Evolutionary conservation across 2,329 filamentous ascomycete species (phyloP).

Genomic region (Exophiala phaeomuriformis): DNA sequence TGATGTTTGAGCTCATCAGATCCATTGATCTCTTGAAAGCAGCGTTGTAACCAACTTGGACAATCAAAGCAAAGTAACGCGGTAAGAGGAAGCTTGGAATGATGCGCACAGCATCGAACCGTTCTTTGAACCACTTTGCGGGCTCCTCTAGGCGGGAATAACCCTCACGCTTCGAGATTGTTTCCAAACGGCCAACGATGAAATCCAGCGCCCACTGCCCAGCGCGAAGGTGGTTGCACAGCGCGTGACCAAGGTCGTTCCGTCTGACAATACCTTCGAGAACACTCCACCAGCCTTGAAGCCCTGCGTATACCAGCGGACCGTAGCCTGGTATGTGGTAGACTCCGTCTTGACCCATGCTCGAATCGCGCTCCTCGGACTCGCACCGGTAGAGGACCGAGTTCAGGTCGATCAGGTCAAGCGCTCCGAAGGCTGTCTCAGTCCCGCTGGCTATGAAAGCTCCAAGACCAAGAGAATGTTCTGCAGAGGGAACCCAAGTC

Average conservation of each 20-base stretch:
- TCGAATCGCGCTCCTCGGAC: conserved; percentile 75
- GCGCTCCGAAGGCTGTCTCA: conserved; percentile 65
- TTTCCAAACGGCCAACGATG: conserved; percentile 68
- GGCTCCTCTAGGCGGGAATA: conserved; percentile 59
- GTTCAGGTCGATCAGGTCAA: conserved; percentile 78
- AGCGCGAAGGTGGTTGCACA: conserved; percentile 86
- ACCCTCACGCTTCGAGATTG: conserved; percentile 56
- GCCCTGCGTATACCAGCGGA: conserved; percentile 81
- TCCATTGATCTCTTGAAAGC: conserved; percentile 70
- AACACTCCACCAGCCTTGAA: conserved; percentile 98
- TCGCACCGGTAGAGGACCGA: conserved; percentile 87
- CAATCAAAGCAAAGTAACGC: conserved; percentile 82
- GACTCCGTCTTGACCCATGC: conserved; percentile 71
- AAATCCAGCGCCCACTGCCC: conserved; percentile 93
- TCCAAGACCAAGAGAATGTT: conserved; percentile 76
- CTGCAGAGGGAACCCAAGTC: conserved; percentile 85
- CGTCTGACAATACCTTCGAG: conserved; percentile 74
- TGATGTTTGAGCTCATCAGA: conserved; percentile 70
- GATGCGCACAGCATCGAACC: conserved; percentile 76
- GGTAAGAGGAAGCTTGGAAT: conserved; percentile 86
- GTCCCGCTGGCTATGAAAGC: conserved; percentile 78
- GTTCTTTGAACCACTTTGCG: conserved; percentile 70
- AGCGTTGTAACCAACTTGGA: conserved; percentile 80
- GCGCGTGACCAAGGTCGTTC: conserved; percentile 85
- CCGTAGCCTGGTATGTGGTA: conserved; percentile 82